Conservation (phyloP, 1,139 yeast genomes). For the Blastobotrys indianensis region DNA sequence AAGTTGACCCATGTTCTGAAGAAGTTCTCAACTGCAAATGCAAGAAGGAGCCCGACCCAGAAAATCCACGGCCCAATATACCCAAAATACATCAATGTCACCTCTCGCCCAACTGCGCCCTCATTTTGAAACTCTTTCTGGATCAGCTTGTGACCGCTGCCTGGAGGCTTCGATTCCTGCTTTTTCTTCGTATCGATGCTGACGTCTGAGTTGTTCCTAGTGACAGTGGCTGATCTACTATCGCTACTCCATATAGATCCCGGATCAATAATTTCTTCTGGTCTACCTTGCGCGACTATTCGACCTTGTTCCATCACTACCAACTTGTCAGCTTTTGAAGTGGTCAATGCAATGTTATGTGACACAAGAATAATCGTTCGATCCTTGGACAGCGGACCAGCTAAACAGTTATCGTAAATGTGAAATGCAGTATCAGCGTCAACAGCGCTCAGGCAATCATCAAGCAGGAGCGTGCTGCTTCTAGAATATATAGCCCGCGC, state of each 20-base stretch:
- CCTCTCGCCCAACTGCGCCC: conserved; percentile 69
- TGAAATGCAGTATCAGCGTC: conserved; percentile 93
- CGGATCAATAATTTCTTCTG: conserved; percentile 47
- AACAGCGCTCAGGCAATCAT: conserved; percentile 94
- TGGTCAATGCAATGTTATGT: conserved; percentile 85
- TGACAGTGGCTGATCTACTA: not conserved
- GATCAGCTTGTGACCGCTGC: conserved; percentile 13
- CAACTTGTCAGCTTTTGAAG: conserved; percentile 72
- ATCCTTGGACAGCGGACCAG: conserved; percentile 76
- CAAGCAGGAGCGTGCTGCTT: conserved; percentile 73
- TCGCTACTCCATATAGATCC: not conserved
- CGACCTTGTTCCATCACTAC: conserved; percentile 81
- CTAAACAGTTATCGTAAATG: conserved; percentile 83
- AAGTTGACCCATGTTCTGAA: conserved; percentile 62
- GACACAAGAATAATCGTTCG: conserved; percentile 90
- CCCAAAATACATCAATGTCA: conserved; percentile 60
- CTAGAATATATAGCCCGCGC: conserved; percentile 91
- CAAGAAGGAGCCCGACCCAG: conserved; percentile 42
- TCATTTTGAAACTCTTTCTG: conserved; percentile 71
- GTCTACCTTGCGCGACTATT: conserved; percentile 68
- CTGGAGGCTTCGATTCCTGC: conserved; percentile 19
- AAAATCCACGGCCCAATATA: conserved; percentile 56
- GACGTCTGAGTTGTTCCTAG: conserved; percentile 27
- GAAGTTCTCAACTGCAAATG: conserved; percentile 52
- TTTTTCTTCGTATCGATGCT: conserved; percentile 17